Percentiles rank a stretch among this genome's conserved stretches.
Evolutionary conservation across 176 grass and related monocot genomes (phyloP).

Genomic region (Miscanthus lutarioriparius): DNA sequence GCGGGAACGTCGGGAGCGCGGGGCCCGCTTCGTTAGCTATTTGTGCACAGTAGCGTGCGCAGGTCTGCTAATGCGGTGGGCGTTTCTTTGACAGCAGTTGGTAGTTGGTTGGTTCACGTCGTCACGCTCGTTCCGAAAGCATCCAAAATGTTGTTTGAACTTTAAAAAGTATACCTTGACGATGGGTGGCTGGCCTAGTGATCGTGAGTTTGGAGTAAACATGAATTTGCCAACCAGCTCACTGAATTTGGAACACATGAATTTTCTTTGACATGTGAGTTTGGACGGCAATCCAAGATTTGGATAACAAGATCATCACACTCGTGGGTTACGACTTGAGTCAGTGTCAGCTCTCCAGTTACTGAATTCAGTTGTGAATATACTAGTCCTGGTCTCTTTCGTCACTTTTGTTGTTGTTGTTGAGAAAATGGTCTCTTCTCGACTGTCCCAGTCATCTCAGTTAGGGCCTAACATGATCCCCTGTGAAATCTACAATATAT

Average conservation of each 20-base stretch:
- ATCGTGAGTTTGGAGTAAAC: not conserved
- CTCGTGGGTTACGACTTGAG: too few species aligned
- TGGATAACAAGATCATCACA: not conserved
- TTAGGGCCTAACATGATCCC: too few species aligned
- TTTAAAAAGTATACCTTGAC: not conserved
- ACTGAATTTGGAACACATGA: too few species aligned
- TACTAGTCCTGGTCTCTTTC: too few species aligned
- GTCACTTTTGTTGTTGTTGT: too few species aligned
- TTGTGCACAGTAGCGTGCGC: slow-evolving; percentile 11
- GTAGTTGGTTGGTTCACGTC: not conserved
- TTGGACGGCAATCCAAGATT: not conserved
- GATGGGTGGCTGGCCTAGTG: not conserved
- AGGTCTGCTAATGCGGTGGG: not conserved
- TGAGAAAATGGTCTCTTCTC: too few species aligned
- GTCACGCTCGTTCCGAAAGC: not conserved
- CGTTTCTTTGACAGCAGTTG: not conserved
- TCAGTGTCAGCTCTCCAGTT: too few species aligned
- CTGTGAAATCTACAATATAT: too few species aligned
- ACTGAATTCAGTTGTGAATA: too few species aligned
- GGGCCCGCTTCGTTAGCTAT: slow-evolving; percentile 52
- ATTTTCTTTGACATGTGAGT: too few species aligned
- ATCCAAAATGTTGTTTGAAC: not conserved
- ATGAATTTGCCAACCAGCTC: not conserved
- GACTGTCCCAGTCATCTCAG: too few species aligned
- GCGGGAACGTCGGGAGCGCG: slow-evolving; percentile 44